Conservation (phyloP, 169 alveolate species). For the Cryptosporidium parvum region DNA sequence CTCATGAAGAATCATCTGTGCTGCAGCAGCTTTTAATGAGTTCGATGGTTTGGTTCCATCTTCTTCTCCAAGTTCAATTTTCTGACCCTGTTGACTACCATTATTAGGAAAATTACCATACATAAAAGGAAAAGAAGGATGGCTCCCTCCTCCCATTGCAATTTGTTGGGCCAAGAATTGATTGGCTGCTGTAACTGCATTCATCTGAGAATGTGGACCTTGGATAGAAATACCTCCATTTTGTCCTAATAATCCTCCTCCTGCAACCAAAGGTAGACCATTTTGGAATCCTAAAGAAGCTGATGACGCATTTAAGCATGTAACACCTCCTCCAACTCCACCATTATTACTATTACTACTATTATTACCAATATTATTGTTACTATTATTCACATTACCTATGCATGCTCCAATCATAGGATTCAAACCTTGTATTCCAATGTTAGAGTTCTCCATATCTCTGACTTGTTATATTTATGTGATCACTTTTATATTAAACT, state of each 20-base stretch:
- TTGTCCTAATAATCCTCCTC: neutral
- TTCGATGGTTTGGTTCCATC: conserved; percentile 2
- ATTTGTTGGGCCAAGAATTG: neutral
- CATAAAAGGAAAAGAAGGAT: neutral
- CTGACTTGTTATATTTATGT: neutral
- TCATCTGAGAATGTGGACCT: neutral
- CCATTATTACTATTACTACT: neutral
- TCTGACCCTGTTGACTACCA: neutral
- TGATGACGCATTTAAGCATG: neutral
- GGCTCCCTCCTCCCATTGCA: conserved; percentile 1
- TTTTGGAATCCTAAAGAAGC: neutral
- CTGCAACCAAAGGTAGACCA: neutral
- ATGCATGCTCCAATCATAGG: conserved; percentile 6
- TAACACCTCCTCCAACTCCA: neutral
- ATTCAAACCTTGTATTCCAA: conserved; percentile 6
- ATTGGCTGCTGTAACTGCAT: neutral
- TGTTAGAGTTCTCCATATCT: conserved; percentile 6
- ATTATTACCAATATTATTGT: neutral
- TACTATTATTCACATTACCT: neutral
- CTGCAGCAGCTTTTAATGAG: conserved; percentile 46
- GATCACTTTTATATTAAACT: neutral
- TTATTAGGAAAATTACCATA: neutral
- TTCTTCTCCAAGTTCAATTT: conserved; percentile 9
- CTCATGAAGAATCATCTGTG: conserved; percentile 63
- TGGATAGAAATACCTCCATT: neutral